A percentile compares a stretch with the other conserved stretches of the same genome.
These are phyloP conservation scores for Pseudopyrenochaeta lycopersici DNA, from an alignment of 2,329 filamentous ascomycete genomes.

Conservation along the genomic window DNA sequence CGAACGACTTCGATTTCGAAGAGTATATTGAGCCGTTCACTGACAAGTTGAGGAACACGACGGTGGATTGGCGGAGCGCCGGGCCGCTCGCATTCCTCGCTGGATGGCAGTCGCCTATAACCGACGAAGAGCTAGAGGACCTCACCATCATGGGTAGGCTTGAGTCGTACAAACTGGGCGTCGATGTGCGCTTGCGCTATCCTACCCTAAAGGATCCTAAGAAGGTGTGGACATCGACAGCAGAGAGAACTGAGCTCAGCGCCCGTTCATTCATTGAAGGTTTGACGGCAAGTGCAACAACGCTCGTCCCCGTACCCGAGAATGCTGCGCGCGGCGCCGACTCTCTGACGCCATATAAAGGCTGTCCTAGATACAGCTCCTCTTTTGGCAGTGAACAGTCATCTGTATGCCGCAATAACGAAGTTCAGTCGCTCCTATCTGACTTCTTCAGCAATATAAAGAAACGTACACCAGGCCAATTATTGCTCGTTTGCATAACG, in stretches of 20 bases:
- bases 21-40: constrained; percentile 61
- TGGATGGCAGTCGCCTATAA: constrained; percentile 66
- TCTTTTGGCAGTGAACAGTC: constrained; percentile 66
- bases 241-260: constrained; percentile 68
- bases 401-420: constrained; percentile 31
- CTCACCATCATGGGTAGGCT: constrained; percentile 69
- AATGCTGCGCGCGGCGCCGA: constrained; percentile 66
- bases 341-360: constrained; percentile 70
- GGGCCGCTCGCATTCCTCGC: constrained; percentile 65
- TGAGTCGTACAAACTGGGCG: constrained; percentile 68
- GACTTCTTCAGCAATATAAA: constrained; percentile 52
- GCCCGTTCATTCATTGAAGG: constrained; percentile 67
- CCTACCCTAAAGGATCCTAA: constrained; percentile 62
- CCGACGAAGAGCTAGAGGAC: constrained; percentile 65
- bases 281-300: constrained; percentile 62
- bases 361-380: constrained; percentile 69
- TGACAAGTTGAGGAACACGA: constrained; percentile 67
- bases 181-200: constrained; percentile 67
- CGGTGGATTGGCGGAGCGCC: constrained; percentile 66
- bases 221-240: constrained; percentile 69
- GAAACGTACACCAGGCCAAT: constrained; percentile 69
- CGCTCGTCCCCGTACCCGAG: constrained; percentile 65
- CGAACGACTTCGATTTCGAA: constrained; percentile 63
- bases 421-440: neutral
- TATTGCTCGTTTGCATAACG: constrained; percentile 63